Evolutionary conservation across 768 basidiomycete genomes (phyloP).

Genomic region (Epithele typhae): DNA sequence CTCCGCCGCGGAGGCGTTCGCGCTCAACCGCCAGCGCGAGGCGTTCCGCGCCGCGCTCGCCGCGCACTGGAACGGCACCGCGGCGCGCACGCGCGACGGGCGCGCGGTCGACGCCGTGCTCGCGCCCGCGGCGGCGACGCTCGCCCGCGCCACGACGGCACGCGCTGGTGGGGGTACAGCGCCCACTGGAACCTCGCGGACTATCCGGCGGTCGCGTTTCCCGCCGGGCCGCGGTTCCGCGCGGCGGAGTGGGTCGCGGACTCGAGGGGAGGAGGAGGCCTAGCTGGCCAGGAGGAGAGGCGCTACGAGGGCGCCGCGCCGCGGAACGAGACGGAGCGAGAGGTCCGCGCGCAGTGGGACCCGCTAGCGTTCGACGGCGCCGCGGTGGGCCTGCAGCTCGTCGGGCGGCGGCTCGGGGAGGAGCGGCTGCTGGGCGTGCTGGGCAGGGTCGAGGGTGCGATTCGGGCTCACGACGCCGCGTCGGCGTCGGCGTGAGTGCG

Average conservation of each 20-base stretch:
- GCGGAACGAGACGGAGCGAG: slow-evolving; percentile 34
- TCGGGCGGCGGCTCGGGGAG: slow-evolving; percentile 47
- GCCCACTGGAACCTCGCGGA: slow-evolving; percentile 52
- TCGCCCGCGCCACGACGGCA: slow-evolving; percentile 45
- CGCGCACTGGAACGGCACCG: slow-evolving; percentile 42
- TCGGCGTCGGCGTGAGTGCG: no score
- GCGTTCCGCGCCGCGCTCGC: slow-evolving; percentile 36
- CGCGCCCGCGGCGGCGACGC: slow-evolving; percentile 41
- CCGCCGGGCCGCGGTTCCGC: slow-evolving; percentile 32
- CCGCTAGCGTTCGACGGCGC: slow-evolving; percentile 39
- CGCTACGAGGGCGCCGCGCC: slow-evolving; percentile 13
- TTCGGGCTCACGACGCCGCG: slow-evolving; percentile 6
- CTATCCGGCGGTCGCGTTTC: slow-evolving; percentile 44
- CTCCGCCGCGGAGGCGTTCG: slow-evolving; percentile 39
- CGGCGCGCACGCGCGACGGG: slow-evolving; percentile 33
- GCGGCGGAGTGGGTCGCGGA: slow-evolving; percentile 20
- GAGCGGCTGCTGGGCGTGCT: slow-evolving; percentile 44
- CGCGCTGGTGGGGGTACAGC: slow-evolving; percentile 47
- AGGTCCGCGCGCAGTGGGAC: slow-evolving; percentile 36
- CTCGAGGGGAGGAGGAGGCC: background rate
- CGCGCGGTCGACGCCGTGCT: slow-evolving; percentile 45
- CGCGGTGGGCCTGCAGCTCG: slow-evolving; percentile 43
- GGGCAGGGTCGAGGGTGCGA: slow-evolving; percentile 34
- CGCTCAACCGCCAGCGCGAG: slow-evolving; percentile 41
- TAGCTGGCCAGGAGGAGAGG: no score